Base-by-base conservation (phyloP, 129 eudicot genomes). In the Scalesia atractyloides region DNA sequence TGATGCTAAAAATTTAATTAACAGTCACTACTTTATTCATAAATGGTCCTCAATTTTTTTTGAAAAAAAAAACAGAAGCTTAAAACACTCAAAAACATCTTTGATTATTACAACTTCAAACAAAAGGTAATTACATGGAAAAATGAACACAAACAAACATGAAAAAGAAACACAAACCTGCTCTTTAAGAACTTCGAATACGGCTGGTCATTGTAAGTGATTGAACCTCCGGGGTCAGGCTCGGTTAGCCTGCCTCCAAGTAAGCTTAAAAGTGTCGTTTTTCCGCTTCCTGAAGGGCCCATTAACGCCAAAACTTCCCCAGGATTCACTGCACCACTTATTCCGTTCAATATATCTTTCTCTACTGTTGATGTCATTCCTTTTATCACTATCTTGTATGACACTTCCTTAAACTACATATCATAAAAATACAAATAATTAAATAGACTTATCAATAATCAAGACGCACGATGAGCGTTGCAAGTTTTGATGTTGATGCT, bases 221-320 rank as follows among this genome's bases (percentile, higher is more conserved):
- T 80, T 18, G 95, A 83, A 43, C 98, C 97, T n/a, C 84, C 87
- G 0, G 75, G 48, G 5, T 72, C 30, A 9, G 88, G 82, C 46
- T 84, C 83, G 18, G 68, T 76, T 5, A 86, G 57, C 69, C 98
- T 75, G 36, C 98, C 98, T 66, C 98, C 98, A 12, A 93, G 85
- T 47, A 93, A 79, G 68, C 95, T 93, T 33, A 89, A 65, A 19
- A 93, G 87, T 4, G 98, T 66, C 6, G 96, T 89, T 78, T 93
- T 93, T 69, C 98, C 98, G 37, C 98, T 89, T 16, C 98, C 98
- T 0, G 98, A 93, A 20, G 98, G 98, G 15, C 98, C 98, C 98
- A 93, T 93, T 47, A 93, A 77, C 5, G 98, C 98, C 56, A 93
- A 80, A 64, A 93, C 95, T 77, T 93, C 98, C 18, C 98, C 98